These are phyloP conservation scores for Yamadazyma conglobata DNA, from an alignment of 1,139 yeast genomes.

Conservation along the genomic window DNA sequence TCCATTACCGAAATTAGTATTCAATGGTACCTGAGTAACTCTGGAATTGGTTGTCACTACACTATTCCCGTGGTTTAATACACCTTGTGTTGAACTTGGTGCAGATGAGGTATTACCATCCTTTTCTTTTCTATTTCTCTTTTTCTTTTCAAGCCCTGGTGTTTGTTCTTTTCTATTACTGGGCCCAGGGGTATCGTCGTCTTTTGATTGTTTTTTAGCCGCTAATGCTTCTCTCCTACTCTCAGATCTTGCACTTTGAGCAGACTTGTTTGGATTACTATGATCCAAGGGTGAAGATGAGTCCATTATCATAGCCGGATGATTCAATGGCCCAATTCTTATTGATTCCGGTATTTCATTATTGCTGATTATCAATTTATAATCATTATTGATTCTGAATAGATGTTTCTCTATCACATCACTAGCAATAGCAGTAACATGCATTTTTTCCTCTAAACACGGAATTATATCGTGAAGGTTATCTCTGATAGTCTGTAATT, in stretches of 20 bases:
- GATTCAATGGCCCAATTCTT: constrained; percentile 72
- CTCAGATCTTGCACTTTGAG: constrained; percentile 73
- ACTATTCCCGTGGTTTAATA: background rate
- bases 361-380: constrained; percentile 61
- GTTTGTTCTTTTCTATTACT: constrained; percentile 11
- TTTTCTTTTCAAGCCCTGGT: constrained; percentile 22
- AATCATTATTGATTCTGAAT: constrained; percentile 75
- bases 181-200: constrained; percentile 24
- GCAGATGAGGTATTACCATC: constrained; percentile 1
- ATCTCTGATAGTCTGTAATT: constrained; percentile 37
- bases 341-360: constrained; percentile 70
- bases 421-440: constrained; percentile 88
- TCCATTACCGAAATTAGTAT: no score
- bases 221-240: constrained; percentile 90
- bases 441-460: constrained; percentile 95
- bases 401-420: constrained; percentile 72
- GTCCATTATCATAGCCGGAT: constrained; percentile 80
- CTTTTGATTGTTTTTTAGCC: constrained; percentile 64
- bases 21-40: no score
- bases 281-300: constrained; percentile 39
- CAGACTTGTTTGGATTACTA: constrained; percentile 42
- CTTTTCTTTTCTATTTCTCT: constrained; percentile 23
- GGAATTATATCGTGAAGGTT: constrained; percentile 76
- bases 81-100: background rate
- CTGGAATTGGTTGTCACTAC: no score